Conservation (phyloP, 495 filamentous ascomycete genomes). For the Geoglossum glabrum region DNA sequence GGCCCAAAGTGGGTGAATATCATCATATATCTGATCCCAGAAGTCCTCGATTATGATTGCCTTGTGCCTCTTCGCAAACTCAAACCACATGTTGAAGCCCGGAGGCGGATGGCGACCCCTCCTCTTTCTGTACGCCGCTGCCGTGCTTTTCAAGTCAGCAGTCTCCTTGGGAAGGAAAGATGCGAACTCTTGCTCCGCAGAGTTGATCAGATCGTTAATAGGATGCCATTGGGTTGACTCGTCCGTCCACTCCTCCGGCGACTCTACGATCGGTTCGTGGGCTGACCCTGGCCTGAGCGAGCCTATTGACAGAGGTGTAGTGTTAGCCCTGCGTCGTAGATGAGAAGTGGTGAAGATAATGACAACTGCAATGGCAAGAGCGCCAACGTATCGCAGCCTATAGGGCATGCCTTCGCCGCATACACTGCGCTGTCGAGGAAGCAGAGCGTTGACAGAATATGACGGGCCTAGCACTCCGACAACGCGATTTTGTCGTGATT, state of each 20-base stretch:
- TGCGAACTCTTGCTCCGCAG: slow-evolving; percentile 21
- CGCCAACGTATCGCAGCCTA: neutral
- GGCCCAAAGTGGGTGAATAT: slow-evolving; percentile 57
- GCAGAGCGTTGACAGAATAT: neutral
- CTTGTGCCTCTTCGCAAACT: neutral
- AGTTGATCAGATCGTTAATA: slow-evolving; percentile 28
- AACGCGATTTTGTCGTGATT: no score
- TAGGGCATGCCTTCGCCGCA: neutral
- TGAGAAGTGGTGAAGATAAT: neutral
- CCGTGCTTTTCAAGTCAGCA: slow-evolving; percentile 21
- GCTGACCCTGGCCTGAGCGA: neutral
- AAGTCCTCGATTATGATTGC: slow-evolving; percentile 58
- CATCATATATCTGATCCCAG: slow-evolving; percentile 43
- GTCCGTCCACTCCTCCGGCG: neutral
- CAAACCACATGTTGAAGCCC: slow-evolving; percentile 17
- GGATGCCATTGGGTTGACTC: slow-evolving; percentile 15
- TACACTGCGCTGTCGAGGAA: neutral
- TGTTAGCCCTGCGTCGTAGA: neutral
- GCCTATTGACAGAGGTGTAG: neutral
- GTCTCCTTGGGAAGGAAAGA: slow-evolving; percentile 20
- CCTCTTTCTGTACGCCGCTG: slow-evolving; percentile 23
- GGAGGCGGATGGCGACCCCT: slow-evolving; percentile 30
- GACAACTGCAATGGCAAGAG: neutral
- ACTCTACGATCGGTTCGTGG: neutral
- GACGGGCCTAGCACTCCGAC: neutral